Conservation (phyloP, 768 basidiomycete species). For the Phaffia australis region DNA sequence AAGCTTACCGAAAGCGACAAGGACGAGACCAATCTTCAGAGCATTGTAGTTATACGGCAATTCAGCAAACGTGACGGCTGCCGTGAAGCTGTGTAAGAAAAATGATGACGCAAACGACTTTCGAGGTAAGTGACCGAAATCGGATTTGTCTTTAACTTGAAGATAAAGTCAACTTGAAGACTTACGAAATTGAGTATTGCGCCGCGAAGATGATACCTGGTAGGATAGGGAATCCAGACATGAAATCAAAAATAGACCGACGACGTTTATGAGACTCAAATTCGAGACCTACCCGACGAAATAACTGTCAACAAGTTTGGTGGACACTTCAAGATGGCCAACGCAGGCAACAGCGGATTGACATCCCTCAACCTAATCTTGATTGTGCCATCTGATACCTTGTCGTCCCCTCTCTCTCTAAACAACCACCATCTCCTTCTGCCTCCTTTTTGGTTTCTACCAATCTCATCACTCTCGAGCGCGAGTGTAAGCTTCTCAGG, state of each 20-base stretch:
- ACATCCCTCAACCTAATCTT: conserved; percentile 57
- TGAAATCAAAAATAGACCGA: neutral
- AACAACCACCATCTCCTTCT: conserved; percentile 27
- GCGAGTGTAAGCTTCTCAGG: neutral
- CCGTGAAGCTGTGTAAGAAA: conserved; percentile 46
- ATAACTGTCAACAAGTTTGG: conserved; percentile 60
- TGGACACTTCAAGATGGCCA: conserved; percentile 47
- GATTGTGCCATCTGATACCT: conserved; percentile 35
- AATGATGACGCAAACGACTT: no score
- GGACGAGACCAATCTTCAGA: conserved; percentile 61
- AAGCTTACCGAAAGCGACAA: conserved; percentile 56
- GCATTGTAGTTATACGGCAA: conserved; percentile 53
- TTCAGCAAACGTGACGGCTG: conserved; percentile 47
- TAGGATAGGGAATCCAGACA: neutral
- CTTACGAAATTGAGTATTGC: conserved; percentile 50
- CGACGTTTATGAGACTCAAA: neutral
- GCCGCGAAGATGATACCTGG: conserved; percentile 61
- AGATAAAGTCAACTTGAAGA: no score
- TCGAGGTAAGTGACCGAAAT: no score
- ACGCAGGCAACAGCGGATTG: conserved; percentile 61
- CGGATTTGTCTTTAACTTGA: no score
- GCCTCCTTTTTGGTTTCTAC: conserved; percentile 25
- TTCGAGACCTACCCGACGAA: conserved; percentile 49
- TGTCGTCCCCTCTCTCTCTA: conserved; percentile 21
- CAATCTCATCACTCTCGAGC: conserved; percentile 26